These are phyloP conservation scores for Leccinum rimulosum DNA, from an alignment of 768 basidiomycete species.

Conservation along the genomic window DNA sequence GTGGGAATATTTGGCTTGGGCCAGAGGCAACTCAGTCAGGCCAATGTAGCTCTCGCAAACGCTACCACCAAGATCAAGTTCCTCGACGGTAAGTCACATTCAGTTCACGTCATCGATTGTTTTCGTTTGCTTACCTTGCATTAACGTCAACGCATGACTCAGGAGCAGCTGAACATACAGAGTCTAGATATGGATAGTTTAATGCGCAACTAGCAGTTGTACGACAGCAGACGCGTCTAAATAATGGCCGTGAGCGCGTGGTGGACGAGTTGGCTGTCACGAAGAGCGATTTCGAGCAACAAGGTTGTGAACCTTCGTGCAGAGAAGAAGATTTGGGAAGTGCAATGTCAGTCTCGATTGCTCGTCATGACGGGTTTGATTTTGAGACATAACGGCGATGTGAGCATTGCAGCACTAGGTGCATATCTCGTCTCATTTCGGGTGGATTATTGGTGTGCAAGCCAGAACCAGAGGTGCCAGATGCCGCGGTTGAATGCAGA, in stretches of 20 bases:
- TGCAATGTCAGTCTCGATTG: conserved; percentile 29
- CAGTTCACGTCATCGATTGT: too few species aligned
- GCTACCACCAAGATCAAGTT: conserved; percentile 80
- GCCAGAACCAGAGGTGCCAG: too few species aligned
- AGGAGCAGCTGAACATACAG: conserved; percentile 64
- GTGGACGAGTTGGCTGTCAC: conserved; percentile 64
- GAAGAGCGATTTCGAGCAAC: conserved; percentile 67
- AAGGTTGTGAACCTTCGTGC: conserved; percentile 86
- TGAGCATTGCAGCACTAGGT: too few species aligned
- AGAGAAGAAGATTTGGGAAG: conserved; percentile 94
- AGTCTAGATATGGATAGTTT: conserved; percentile 64
- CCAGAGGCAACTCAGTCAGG: conserved; percentile 69
- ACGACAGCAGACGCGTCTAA: conserved; percentile 69
- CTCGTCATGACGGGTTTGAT: background rate
- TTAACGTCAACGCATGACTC: conserved; percentile 64
- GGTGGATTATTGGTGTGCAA: too few species aligned
- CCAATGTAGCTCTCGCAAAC: conserved; percentile 71
- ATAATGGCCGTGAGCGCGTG: conserved; percentile 70
- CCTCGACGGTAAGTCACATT: conserved; percentile 56
- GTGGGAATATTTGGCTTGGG: conserved; percentile 62
- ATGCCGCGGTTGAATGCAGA: too few species aligned
- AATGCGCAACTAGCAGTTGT: conserved; percentile 67
- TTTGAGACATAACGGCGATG: conserved; percentile 36
- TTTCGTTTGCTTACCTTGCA: background rate
- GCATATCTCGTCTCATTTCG: too few species aligned